These are phyloP conservation scores for Aspergillus arachidicola DNA, from an alignment of 2,329 filamentous ascomycete genomes.

Conservation along the genomic window DNA sequence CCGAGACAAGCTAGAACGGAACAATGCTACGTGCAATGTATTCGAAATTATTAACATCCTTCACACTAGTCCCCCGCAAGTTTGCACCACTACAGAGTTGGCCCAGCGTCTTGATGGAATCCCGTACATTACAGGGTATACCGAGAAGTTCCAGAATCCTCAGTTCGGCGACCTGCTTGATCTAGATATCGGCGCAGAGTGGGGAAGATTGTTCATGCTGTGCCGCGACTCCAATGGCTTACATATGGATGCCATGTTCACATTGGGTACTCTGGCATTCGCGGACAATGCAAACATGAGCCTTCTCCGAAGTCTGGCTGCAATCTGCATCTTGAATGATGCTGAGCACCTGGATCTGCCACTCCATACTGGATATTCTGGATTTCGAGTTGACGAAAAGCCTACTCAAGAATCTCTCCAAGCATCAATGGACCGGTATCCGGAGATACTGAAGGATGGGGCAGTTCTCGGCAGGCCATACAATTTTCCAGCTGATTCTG, in stretches of 20 bases:
- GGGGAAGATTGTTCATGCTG: not conserved
- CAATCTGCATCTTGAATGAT: not conserved
- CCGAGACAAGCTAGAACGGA: not conserved
- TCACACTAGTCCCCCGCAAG: not conserved
- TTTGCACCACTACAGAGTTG: not conserved
- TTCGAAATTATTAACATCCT: not conserved
- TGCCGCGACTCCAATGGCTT: not conserved
- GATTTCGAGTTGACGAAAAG: not conserved
- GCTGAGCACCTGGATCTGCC: not conserved
- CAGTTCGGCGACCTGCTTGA: not conserved
- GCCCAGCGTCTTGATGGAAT: not conserved
- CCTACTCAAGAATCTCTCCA: not conserved
- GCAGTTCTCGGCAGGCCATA: not conserved
- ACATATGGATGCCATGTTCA: not conserved
- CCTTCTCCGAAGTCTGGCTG: slow-evolving; percentile 1
- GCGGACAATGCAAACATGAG: not conserved
- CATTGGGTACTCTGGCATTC: not conserved
- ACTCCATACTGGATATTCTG: not conserved
- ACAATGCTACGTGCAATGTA: not conserved
- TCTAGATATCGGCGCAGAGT: not conserved
- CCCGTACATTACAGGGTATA: not conserved
- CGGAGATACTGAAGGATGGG: not conserved
- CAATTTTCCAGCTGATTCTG: not conserved
- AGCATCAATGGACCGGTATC: not conserved
- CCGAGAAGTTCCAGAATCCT: not conserved